Base-by-base conservation (phyloP, 1,284 basidiomycete species). In the Puccinia novopanici region DNA sequence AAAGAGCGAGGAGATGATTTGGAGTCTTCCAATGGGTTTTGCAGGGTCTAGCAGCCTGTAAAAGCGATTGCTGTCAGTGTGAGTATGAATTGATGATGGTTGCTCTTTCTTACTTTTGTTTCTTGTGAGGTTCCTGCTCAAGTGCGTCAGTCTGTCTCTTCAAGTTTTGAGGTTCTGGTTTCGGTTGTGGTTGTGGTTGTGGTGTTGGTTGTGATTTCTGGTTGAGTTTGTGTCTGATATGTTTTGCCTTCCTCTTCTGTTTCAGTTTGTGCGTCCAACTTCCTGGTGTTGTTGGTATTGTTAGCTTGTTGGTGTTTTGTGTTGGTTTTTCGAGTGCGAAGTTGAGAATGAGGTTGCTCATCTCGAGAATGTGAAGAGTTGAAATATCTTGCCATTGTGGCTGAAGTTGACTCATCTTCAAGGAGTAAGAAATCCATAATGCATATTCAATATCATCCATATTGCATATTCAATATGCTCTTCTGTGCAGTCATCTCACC, bases 191-290 rank as follows among this genome's bases (percentile, higher is more conserved):
- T 8, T 8, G 54, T 24, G 30, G 24, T 30, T 0, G 24, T 76
- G 75, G 59, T 61, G 24, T 30, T 13, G 17, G 30, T 50, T 19
- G 30, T 52, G 75, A 52, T 68, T 30, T 55, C 24, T 19, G 30
- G 10, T 52, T 30, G 22, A 50, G 27, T 68, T 45, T 67, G 65
- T 77, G 59, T 17, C 5, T 50, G 50, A 77, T 27, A 15, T 37
- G 65, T 77, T 77, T 77, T 27, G 30, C 61, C 30, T 54, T 24
- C 19, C 75, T 42, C 37, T 77, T 77, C 61, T 77, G 48, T 27
- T 77, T 77, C 0, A 55, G 75, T 70, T 68, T 67, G 13, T 77
- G 75, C 15, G 75, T 77, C 75, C 75, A 77, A 42, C 63, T 77
- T 24, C 75, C 75, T 0, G 75, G 61, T 0, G 59, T 77, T 22